Base-by-base conservation (phyloP, 164 flowering plant genomes). In the Macadamia integrifolia region DNA sequence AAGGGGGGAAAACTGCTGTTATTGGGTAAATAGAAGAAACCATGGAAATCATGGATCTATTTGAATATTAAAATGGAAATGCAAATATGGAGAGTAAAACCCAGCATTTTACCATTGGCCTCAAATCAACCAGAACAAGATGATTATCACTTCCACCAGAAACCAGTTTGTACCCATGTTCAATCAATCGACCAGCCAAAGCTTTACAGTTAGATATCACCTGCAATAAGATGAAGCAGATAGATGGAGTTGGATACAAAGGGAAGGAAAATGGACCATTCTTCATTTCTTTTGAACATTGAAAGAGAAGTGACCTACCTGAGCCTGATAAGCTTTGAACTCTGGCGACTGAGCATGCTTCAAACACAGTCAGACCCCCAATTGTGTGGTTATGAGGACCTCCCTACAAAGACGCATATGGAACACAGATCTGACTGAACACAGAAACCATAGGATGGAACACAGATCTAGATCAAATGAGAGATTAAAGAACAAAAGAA, bases 301-400 rank as follows among this genome's bases (percentile, higher is more conserved):
- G 31, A 60, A 60, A 29, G 65, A 40, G 13, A n/a, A n/a, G 18
- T 15, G 71, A 90, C 96, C 85, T 71, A 90, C 96, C 85, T 82
- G 78, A 48, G 71, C 75, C 73, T 90, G 91, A 76, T 90, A 90
- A 72, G 77, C 78, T 71, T 87, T 85, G 60, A 88, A 90, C 30
- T 87, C 91, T 11, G 85, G 82, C 1, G 88, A 79, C 67, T 87
- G 91, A 53, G 93, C 93, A 75, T 82, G 76, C 76, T 86, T 87
- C 73, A 90, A 72, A 69, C 85, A 90, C 93, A 32, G 93, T 84
- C 46, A 88, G 82, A 29, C 94, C 98, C 6, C 88, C 96, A 68
- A 89, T 91, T 17, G 96, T 91, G 86, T 91, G 96, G 81, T 93
- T 93, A 77, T 93, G 98, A 65, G 97, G 98, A 75, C 98, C 98